A percentile compares a stretch with the other conserved stretches of the same genome.
These are phyloP conservation scores for Lactifluus rugatus DNA, from an alignment of 768 basidiomycete species.

Conservation along the genomic window DNA sequence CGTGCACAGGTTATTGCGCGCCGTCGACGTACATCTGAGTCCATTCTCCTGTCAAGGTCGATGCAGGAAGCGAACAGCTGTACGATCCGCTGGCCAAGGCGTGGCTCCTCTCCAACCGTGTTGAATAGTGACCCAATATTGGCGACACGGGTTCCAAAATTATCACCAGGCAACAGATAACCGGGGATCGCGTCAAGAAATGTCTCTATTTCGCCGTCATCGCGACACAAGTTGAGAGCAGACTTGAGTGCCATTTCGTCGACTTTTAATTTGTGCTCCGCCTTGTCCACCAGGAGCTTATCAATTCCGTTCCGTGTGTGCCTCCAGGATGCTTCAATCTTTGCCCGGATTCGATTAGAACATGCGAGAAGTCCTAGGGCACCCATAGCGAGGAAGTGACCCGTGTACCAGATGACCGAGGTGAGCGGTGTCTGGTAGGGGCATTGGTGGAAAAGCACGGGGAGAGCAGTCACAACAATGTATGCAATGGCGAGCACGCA, in stretches of 20 bases:
- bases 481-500: neutral
- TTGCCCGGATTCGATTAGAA: neutral
- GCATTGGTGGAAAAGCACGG: neutral
- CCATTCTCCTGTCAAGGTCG: slow-evolving; percentile 3
- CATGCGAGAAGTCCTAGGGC: neutral
- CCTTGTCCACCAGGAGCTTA: neutral
- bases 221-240: neutral
- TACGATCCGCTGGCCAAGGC: slow-evolving; percentile 5
- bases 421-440: neutral
- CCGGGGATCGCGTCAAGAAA: slow-evolving; percentile 1
- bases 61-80: slow-evolving; percentile 4
- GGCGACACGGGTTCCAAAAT: neutral
- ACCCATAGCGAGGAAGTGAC: neutral
- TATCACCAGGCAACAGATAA: neutral
- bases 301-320: neutral
- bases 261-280: neutral
- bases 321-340: neutral
- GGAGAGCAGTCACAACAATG: neutral
- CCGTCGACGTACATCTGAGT: neutral
- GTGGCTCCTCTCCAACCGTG: neutral
- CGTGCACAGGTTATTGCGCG: slow-evolving; percentile 9
- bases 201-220: neutral
- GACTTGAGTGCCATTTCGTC: neutral
- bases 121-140: slow-evolving; percentile 2
- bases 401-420: neutral